Evolutionary conservation across 495 filamentous ascomycete species (phyloP).

Genomic region (Filosporella fistucella): DNA sequence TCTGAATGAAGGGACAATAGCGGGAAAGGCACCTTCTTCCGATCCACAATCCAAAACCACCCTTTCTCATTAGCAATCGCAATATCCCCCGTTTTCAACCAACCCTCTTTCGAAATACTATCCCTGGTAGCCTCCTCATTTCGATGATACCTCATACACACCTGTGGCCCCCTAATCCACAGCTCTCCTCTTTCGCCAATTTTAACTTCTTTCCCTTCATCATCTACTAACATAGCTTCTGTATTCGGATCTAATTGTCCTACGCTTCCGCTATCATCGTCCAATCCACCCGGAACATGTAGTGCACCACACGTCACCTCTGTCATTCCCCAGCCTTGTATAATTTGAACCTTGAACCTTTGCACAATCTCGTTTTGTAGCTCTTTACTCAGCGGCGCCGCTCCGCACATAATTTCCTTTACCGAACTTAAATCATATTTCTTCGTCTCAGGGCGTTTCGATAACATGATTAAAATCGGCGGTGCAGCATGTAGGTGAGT

Average conservation of each 20-base stretch:
- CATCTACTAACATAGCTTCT: slow-evolving; percentile 68
- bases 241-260: slow-evolving; percentile 75
- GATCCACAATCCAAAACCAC: slow-evolving; percentile 58
- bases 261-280: slow-evolving; percentile 66
- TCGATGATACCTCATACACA: slow-evolving; percentile 63
- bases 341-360: slow-evolving; percentile 62
- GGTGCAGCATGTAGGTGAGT: slow-evolving; percentile 80
- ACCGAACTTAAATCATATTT: slow-evolving; percentile 77
- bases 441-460: slow-evolving; percentile 66
- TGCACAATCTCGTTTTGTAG: slow-evolving; percentile 71
- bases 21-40: slow-evolving; percentile 46
- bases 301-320: slow-evolving; percentile 36
- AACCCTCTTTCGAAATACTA: slow-evolving; percentile 54
- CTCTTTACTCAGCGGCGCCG: slow-evolving; percentile 79
- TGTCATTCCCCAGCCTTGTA: slow-evolving; percentile 52
- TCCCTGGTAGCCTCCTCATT: slow-evolving; percentile 50
- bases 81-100: slow-evolving; percentile 64
- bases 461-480: slow-evolving; percentile 72
- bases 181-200: slow-evolving; percentile 58
- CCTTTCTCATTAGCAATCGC: slow-evolving; percentile 52
- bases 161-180: slow-evolving; percentile 59
- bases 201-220: slow-evolving; percentile 26
- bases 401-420: slow-evolving; percentile 79
- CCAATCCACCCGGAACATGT: slow-evolving; percentile 55
- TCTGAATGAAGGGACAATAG: not conserved